Base-by-base conservation (phyloP, 257 asterid genomes). In the Craterostigma plantagineum region DNA sequence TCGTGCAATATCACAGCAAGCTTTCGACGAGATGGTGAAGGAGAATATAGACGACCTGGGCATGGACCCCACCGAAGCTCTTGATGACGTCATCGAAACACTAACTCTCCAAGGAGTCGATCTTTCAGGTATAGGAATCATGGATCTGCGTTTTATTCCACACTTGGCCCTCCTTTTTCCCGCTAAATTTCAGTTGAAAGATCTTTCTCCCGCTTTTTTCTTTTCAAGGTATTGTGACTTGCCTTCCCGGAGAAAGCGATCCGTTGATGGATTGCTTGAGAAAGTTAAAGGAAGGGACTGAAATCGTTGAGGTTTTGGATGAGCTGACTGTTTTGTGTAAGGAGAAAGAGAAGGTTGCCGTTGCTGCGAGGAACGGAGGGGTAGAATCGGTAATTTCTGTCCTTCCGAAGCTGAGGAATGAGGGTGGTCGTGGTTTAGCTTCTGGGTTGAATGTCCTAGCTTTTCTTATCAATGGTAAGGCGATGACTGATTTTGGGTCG, bases 101-200 rank as follows among this genome's bases (percentile, higher is more conserved):
- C 92, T 90, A 36, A 66, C 91, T 8, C 84, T 83, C 47, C 98
- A 77, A 69, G 86, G 86, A 67, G 94, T 83, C 53, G 83, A 83
- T 79, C 98, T 83, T 52, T 70, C 91, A 42, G 93, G 95, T 65
- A 35, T 33, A 61, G 54, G 16, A 23, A 8, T 9, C 4, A 40
- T 40, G 14, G 44, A 40, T 40, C 16, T 13, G 44, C 1, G 44
- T 10, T 40, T 45, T 45, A 10, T 12, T 45, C 11, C 9, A 9
- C 11, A 23, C n/a, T 45, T 45, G 14, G 2, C 30, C 18, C 11
- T 15, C 16, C 30, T 43, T 4, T 7, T 43, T 43, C 35, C 14
- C 42, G n/a, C 30, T 23, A 23, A 23, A 23, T 23, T 23, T 2
- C 30, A 23, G 30, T 6, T 23, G 4, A 6, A n/a, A 23, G 30